Evolutionary conservation across 2,329 filamentous ascomycete species (phyloP), one percentile per base, ranked within the genome.

Genomic region (Nemania sp.): DNA sequence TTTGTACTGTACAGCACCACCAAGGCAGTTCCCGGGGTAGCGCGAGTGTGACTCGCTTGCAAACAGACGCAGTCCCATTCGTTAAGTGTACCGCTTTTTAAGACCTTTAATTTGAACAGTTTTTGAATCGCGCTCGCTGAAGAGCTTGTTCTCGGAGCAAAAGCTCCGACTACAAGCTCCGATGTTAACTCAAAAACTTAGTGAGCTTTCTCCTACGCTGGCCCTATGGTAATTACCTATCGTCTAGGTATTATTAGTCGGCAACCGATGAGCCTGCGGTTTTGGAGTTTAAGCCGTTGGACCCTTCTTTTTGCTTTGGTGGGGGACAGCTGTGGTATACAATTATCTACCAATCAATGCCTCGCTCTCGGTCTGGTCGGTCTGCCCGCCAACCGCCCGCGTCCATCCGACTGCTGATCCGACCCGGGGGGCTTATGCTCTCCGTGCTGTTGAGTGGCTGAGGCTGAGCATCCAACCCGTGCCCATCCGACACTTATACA

Each of bases 341-440:
- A 56, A 56, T 56, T 40, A 36, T 23, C 31, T 44, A 30, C 26
- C 24, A 28, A 34, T 24, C 20, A 48, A 20, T 34, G 43, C 24
- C 28, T 40, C 17, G 23, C 34, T 24, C 39, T 52, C 40, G 33
- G 39, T 52, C 49, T 49, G 47, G 23, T 44, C 44, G 31, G 33
- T 42, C 31, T 39, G 44, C 45, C 39, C 53, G 40, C 43, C 48
- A 49, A 43, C 33, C 23, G 42, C 37, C n/a, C 42, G n/a, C n/a
- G 14, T 37, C 52, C 23, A 37, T 20, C 20, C 39, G 12, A n/a
- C n/a, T n/a, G n/a, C n/a, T n/a, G n/a, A n/a, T n/a, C n/a, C n/a
- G n/a, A n/a, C n/a, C n/a, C n/a, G n/a, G n/a, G 51, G 37, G 31
- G 20, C 19, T 34, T n/a, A 39, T 40, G 15, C 33, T 36, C 33